Percentiles rank a stretch among this genome's conserved stretches.
Conservation (phyloP, 1,284 basidiomycete genomes). For the Papiliotrema laurentii region DNA sequence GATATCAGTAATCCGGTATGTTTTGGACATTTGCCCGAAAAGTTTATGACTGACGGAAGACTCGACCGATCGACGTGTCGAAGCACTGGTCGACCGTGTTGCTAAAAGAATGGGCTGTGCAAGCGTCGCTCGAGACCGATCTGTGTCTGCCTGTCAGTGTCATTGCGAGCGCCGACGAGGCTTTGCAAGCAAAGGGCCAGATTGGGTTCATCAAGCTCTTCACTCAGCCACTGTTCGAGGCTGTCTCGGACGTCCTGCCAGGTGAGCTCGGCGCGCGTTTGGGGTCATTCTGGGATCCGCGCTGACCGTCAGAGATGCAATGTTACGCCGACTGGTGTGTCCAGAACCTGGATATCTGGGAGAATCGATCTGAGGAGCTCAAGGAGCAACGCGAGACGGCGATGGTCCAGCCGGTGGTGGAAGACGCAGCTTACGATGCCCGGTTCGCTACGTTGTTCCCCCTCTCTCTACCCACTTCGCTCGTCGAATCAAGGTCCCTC, state of each 20-base stretch:
- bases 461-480: conserved; percentile 38
- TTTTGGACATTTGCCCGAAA: conserved; percentile 14
- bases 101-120: conserved; percentile 81
- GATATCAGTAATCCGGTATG: conserved; percentile 94
- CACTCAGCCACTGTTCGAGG: conserved; percentile 73
- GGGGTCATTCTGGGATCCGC: conserved; percentile 5
- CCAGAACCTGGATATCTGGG: conserved; percentile 64
- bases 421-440: conserved; percentile 31
- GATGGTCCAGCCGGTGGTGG: conserved; percentile 27
- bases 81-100: conserved; percentile 85
- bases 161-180: conserved; percentile 58
- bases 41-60: conserved; percentile 51
- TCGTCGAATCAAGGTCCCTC: conserved; percentile 14
- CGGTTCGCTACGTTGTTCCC: conserved; percentile 49
- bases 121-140: conserved; percentile 73
- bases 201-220: conserved; percentile 84
- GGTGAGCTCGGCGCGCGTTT: conserved; percentile 51
- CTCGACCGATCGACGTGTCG: conserved; percentile 82
- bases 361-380: conserved; percentile 53
- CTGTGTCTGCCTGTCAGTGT: conserved; percentile 70
- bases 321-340: conserved; percentile 61
- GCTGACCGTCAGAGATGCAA: conserved; percentile 55
- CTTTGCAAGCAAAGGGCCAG: conserved; percentile 71
- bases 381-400: conserved; percentile 14
- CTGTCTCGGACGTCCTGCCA: conserved; percentile 67